Evolutionary conservation across 192 early-diverging fungal genomes (phyloP).

Genomic region (Backusella sp.): DNA sequence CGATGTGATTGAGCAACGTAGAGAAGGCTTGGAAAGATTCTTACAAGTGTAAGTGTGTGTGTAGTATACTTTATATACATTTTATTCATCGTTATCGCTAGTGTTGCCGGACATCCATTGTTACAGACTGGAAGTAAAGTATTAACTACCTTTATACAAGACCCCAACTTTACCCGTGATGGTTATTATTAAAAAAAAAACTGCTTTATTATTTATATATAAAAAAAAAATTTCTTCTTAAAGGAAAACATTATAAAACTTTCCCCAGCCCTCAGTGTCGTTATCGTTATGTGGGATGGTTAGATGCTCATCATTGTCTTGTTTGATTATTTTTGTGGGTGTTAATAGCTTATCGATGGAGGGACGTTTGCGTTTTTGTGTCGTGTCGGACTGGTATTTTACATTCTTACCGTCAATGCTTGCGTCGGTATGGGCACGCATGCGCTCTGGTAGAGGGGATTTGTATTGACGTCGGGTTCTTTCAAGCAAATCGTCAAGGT

Average conservation of each 20-base stretch:
- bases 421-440: background rate
- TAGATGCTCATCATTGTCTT: background rate
- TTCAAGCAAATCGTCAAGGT: constrained; percentile 3
- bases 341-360: background rate
- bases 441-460: background rate
- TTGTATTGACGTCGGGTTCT: constrained; percentile 13
- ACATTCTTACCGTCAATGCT: constrained; percentile 16
- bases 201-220: background rate
- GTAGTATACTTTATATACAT: background rate
- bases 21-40: constrained; percentile 90
- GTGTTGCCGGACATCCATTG: constrained; percentile 93
- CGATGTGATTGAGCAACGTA: constrained; percentile 88
- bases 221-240: background rate
- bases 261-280: background rate
- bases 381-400: background rate
- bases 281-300: background rate
- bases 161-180: constrained; percentile 83
- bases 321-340: background rate
- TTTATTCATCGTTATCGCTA: constrained; percentile 13
- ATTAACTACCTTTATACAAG: constrained; percentile 90
- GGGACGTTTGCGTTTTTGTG: constrained; percentile 4
- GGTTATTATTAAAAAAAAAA: constrained; percentile 57
- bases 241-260: background rate
- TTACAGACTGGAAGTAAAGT: constrained; percentile 97
- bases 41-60: constrained; percentile 80